phyloP scores from a whole-genome alignment of 2,329 filamentous ascomycete genomes.

The Davidsoniella eucalypti region DNA sequence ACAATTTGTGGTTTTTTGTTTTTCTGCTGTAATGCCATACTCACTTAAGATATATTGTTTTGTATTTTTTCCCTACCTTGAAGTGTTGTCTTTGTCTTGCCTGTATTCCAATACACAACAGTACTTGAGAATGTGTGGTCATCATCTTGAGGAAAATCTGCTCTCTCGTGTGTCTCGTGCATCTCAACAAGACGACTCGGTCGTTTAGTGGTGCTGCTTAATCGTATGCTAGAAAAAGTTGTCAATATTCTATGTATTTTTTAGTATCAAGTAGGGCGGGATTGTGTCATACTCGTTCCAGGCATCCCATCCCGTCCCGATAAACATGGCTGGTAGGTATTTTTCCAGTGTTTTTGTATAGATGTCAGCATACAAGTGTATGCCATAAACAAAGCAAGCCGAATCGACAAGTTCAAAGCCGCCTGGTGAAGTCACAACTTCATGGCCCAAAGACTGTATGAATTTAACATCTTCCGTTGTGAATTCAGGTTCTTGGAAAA shows the following conservation, averaged over 20 bases:
- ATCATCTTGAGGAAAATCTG: slow-evolving; percentile 24
- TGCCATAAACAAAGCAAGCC: slow-evolving; percentile 40
- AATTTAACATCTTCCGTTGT: slow-evolving; percentile 32
- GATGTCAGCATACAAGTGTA: slow-evolving; percentile 40
- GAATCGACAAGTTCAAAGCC: slow-evolving; percentile 34
- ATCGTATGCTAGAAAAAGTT: neutral
- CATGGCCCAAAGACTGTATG: slow-evolving; percentile 37
- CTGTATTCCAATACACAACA: slow-evolving; percentile 22
- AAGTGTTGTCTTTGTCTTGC: neutral
- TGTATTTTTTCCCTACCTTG: neutral
- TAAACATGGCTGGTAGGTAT: slow-evolving; percentile 33
- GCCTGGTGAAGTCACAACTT: slow-evolving; percentile 32
- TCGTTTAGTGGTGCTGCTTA: neutral
- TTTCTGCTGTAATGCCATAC: too few species aligned
- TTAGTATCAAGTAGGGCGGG: neutral
- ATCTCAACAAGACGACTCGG: slow-evolving; percentile 19
- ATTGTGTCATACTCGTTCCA: slow-evolving; percentile 32
- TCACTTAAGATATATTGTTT: too few species aligned
- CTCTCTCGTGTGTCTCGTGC: slow-evolving; percentile 19
- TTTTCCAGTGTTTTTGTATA: slow-evolving; percentile 34
- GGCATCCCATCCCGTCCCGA: slow-evolving; percentile 37
- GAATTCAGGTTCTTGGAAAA: slow-evolving; percentile 40
- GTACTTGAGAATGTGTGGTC: slow-evolving; percentile 26
- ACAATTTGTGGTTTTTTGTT: too few species aligned
- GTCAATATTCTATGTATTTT: neutral